Percentiles rank a stretch among this genome's conserved stretches.
phyloP scores from a whole-genome alignment of 495 filamentous ascomycete species.

The Pseudevernia furfuracea region DNA sequence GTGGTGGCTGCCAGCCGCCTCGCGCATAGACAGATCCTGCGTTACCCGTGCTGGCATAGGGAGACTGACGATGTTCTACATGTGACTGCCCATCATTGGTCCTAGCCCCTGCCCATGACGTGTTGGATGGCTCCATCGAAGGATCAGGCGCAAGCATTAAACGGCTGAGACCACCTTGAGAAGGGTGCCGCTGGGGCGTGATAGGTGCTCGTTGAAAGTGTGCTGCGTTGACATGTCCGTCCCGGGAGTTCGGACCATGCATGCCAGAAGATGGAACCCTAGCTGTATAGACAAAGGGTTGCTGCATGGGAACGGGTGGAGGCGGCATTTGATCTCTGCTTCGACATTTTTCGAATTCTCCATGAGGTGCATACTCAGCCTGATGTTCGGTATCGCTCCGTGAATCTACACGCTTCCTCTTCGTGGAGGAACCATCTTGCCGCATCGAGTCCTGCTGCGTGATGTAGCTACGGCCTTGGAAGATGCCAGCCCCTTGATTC shows the following conservation, averaged over 20 bases:
- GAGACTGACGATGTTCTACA: not conserved
- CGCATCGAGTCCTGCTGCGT: not conserved
- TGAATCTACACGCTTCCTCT: conserved; percentile 15
- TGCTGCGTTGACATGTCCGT: not conserved
- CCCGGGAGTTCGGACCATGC: not conserved
- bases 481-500: conserved; percentile 2
- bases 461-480: not conserved
- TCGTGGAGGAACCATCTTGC: conserved; percentile 2
- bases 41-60: not conserved
- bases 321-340: conserved; percentile 26
- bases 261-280: not conserved
- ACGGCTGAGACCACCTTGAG: not conserved
- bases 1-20: conserved; percentile 4
- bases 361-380: not conserved
- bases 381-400: not conserved
- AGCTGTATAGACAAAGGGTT: not conserved
- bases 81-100: not conserved
- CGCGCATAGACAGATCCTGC: not conserved
- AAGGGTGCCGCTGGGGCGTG: conserved; percentile 8
- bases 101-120: not conserved
- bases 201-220: conserved; percentile 4
- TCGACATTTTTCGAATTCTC: not conserved
- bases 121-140: not conserved
- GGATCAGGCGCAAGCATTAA: not conserved
- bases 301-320: conserved; percentile 13